These are phyloP conservation scores for Candida neerlandica DNA, from an alignment of 1,139 yeast species.

Conservation along the genomic window DNA sequence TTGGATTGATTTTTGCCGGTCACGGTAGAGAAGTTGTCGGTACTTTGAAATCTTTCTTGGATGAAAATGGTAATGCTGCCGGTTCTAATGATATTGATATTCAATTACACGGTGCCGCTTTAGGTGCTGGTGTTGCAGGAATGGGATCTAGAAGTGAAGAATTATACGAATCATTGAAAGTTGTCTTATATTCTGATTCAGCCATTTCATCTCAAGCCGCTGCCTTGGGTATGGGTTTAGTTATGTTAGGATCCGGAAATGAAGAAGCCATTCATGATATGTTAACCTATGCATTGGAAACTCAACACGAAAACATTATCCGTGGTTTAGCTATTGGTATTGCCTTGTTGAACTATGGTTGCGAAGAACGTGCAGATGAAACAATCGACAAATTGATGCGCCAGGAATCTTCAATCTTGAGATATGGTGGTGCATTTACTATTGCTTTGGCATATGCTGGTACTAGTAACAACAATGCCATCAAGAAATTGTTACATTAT, in stretches of 20 bases:
- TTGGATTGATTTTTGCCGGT: constrained; percentile 94
- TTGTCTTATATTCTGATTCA: constrained; percentile 84
- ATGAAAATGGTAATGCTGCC: constrained; percentile 66
- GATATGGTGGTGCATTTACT: constrained; percentile 96
- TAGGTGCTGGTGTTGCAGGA: constrained; percentile 96
- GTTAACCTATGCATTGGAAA: constrained; percentile 91
- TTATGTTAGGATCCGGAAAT: constrained; percentile 92
- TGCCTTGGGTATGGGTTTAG: constrained; percentile 94
- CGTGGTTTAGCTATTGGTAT: constrained; percentile 90
- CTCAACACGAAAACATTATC: constrained; percentile 93
- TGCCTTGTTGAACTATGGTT: constrained; percentile 83
- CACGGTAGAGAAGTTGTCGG: constrained; percentile 89
- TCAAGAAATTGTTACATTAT: constrained; percentile 80
- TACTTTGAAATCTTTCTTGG: constrained; percentile 73
- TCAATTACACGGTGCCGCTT: constrained; percentile 91
- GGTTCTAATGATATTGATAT: constrained; percentile 82
- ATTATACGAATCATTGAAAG: constrained; percentile 81
- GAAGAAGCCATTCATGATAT: constrained; percentile 74
- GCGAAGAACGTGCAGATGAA: constrained; percentile 80
- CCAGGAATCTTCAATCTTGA: constrained; percentile 80
- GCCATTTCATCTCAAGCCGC: constrained; percentile 98
- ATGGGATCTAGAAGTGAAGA: constrained; percentile 84
- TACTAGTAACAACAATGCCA: constrained; percentile 87
- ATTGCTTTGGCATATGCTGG: constrained; percentile 97
- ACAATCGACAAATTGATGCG: constrained; percentile 65